Evolutionary conservation across 2,329 filamentous ascomycete genomes (phyloP).

Genomic region (Epichloe sibirici): DNA sequence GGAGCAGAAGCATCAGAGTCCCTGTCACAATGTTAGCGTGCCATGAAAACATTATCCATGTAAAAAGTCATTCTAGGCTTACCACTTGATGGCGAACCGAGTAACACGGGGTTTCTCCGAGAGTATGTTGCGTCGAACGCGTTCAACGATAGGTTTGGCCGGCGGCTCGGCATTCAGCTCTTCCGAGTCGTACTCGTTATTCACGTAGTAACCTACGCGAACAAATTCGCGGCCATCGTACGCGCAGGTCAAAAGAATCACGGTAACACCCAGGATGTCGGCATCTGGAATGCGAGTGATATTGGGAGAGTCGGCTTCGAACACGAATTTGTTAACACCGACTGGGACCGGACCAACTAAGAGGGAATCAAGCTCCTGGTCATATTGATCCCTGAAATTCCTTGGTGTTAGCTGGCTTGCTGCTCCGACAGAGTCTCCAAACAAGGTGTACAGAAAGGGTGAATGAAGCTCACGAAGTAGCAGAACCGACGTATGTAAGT

Average conservation of each 20-base stretch:
- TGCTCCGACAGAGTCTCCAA: not conserved
- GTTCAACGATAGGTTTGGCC: slow-evolving; percentile 82
- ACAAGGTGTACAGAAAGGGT: slow-evolving; percentile 10
- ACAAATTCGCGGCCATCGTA: slow-evolving; percentile 97
- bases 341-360: slow-evolving; percentile 96
- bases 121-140: slow-evolving; percentile 81
- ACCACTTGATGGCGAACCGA: slow-evolving; percentile 98
- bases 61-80: slow-evolving; percentile 20
- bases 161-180: slow-evolving; percentile 83
- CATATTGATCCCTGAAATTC: slow-evolving; percentile 70
- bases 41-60: not conserved
- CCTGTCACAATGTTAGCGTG: slow-evolving; percentile 36
- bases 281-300: slow-evolving; percentile 83
- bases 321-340: slow-evolving; percentile 97
- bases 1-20: slow-evolving; percentile 96
- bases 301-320: slow-evolving; percentile 88
- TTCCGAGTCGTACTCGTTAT: slow-evolving; percentile 95
- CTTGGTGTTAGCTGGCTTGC: slow-evolving; percentile 2
- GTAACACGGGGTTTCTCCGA: slow-evolving; percentile 97
- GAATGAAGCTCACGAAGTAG: slow-evolving; percentile 65
- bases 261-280: slow-evolving; percentile 93
- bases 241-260: slow-evolving; percentile 89
- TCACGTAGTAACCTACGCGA: slow-evolving; percentile 97
- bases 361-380: slow-evolving; percentile 94
- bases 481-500: slow-evolving; percentile 95